These are phyloP conservation scores for Chlamydomonas asymmetrica DNA, from an alignment of 139 green algal genomes.

Conservation along the genomic window DNA sequence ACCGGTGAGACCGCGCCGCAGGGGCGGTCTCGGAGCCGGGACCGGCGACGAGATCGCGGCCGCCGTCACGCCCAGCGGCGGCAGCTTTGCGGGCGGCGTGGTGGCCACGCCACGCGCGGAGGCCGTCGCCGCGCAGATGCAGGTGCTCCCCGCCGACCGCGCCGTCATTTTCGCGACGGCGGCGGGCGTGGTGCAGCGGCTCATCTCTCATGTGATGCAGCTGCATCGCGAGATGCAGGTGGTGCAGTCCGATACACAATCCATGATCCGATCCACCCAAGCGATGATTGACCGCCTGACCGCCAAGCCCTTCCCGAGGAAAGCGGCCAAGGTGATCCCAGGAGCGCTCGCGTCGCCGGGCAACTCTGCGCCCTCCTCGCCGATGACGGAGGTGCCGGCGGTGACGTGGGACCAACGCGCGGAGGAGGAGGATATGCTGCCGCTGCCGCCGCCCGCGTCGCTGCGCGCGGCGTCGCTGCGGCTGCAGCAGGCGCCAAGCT, in stretches of 20 bases:
- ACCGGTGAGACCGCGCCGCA: background rate
- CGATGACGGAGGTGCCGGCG: conserved; percentile 22
- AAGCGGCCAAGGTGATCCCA: conserved; percentile 5
- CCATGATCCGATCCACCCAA: conserved; percentile 18
- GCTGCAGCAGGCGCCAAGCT: too few species aligned
- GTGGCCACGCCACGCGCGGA: conserved; percentile 19
- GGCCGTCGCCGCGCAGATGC: conserved; percentile 7
- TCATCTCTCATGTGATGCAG: conserved; percentile 19
- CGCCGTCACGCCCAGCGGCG: background rate
- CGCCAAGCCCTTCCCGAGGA: background rate
- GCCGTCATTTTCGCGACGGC: conserved; percentile 27
- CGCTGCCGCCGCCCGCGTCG: conserved; percentile 7
- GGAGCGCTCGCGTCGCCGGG: conserved; percentile 2
- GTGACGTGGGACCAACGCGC: background rate
- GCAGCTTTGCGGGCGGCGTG: conserved; percentile 7
- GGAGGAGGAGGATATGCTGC: conserved; percentile 27
- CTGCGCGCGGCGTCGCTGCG: conserved; percentile 5
- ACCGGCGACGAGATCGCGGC: background rate
- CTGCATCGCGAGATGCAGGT: conserved; percentile 18
- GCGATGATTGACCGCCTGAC: conserved; percentile 5
- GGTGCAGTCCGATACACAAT: conserved; percentile 20
- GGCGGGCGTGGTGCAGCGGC: conserved; percentile 15
- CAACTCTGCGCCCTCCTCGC: conserved; percentile 17
- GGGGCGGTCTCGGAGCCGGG: background rate
- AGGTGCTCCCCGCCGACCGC: conserved; percentile 13